phyloP scores from a whole-genome alignment of 257 asterid genomes.

The Salvia hispanica region DNA sequence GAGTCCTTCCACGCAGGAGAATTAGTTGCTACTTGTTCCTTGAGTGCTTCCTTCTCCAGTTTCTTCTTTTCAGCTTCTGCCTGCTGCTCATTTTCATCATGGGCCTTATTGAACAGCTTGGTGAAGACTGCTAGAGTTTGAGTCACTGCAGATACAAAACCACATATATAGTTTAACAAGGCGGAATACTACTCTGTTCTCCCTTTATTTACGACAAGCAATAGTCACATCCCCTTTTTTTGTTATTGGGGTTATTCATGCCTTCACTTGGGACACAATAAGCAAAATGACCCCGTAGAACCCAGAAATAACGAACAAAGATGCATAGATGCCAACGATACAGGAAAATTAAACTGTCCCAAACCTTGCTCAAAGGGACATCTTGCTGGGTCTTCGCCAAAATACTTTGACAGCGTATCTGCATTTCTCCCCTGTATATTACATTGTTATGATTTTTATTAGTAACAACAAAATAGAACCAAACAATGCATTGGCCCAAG shows the following conservation, averaged over 20 bases:
- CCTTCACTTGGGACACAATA: constrained; percentile 1
- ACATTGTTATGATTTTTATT: constrained; percentile 28
- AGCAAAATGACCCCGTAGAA: neutral
- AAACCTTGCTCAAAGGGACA: constrained; percentile 99
- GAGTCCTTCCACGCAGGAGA: constrained; percentile 76
- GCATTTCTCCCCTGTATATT: constrained; percentile 91
- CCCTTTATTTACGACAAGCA: constrained; percentile 21
- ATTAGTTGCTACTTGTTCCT: constrained; percentile 68
- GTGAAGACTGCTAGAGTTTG: constrained; percentile 81
- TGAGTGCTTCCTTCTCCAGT: constrained; percentile 87
- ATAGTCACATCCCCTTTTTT: neutral
- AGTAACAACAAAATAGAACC: constrained; percentile 2
- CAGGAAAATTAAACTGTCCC: constrained; percentile 9
- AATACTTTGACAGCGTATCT: constrained; percentile 85
- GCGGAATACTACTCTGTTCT: neutral
- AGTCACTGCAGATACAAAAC: constrained; percentile 63
- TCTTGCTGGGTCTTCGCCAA: constrained; percentile 98
- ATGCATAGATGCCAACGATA: neutral
- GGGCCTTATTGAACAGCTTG: constrained; percentile 82
- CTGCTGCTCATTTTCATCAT: constrained; percentile 76
- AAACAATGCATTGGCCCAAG: neutral
- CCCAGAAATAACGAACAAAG: constrained; percentile 2
- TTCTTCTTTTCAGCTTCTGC: constrained; percentile 94
- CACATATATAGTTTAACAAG: constrained; percentile 24
- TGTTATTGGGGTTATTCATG: constrained; percentile 18